Evolutionary conservation across 306 rosid species (phyloP).

Genomic region (Mimosa bimucronata): DNA sequence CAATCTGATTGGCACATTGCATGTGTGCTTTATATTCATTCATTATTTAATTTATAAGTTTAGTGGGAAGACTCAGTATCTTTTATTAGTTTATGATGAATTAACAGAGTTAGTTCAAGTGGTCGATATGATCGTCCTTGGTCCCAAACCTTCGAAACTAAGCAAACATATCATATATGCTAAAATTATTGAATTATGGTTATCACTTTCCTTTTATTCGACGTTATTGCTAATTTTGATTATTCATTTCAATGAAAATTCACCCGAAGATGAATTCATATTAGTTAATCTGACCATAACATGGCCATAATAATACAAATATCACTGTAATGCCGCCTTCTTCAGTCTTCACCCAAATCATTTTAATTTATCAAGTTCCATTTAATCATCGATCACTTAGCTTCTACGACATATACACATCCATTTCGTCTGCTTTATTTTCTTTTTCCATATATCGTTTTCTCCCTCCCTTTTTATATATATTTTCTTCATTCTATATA

Average conservation of each 20-base stretch:
- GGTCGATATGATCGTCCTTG: neutral
- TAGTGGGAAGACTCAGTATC: slow-evolving; percentile 15
- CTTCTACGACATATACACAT: neutral
- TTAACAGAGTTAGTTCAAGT: slow-evolving; percentile 34
- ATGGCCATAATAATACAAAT: no score
- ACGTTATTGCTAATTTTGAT: neutral
- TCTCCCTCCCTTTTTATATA: neutral
- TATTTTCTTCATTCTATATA: neutral
- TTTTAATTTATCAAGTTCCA: neutral
- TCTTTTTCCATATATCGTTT: neutral
- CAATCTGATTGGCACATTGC: slow-evolving; percentile 24
- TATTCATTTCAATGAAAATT: neutral
- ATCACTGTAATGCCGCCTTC: no score
- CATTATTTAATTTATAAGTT: slow-evolving; percentile 1
- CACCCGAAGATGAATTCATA: neutral
- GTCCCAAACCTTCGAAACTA: slow-evolving; percentile 37
- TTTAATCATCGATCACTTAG: neutral
- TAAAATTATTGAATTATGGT: neutral
- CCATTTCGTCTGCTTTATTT: neutral
- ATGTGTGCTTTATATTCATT: slow-evolving; percentile 20
- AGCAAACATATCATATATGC: neutral
- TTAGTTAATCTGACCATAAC: neutral
- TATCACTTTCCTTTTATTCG: neutral
- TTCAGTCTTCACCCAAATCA: neutral
- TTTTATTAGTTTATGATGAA: slow-evolving; percentile 7